Percentiles rank a stretch among this genome's conserved stretches.
phyloP scores from a whole-genome alignment of 306 rosid species.

The Elaeagnus macrophylla region DNA sequence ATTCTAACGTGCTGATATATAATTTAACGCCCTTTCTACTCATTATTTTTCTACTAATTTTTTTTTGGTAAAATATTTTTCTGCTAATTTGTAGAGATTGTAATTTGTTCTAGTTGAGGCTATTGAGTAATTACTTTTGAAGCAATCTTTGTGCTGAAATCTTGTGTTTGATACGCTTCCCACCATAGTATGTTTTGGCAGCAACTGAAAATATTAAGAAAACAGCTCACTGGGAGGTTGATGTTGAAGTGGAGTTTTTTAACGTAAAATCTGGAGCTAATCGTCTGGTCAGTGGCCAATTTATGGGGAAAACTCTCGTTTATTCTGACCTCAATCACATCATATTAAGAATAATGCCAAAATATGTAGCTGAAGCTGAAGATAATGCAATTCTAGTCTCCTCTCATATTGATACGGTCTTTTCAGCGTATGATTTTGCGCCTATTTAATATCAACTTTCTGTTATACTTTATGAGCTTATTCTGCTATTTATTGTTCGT shows the following conservation, averaged over 20 bases:
- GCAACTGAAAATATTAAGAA: conserved; percentile 59
- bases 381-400: conserved; percentile 83
- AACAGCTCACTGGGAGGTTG: conserved; percentile 93
- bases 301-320: conserved; percentile 65
- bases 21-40: conserved; percentile 3
- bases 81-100: neutral
- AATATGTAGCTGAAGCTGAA: conserved; percentile 55
- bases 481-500: neutral
- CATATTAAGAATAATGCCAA: conserved; percentile 65
- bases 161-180: conserved; percentile 20
- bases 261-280: conserved; percentile 62
- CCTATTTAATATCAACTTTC: conserved; percentile 19
- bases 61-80: conserved; percentile 12
- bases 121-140: conserved; percentile 5
- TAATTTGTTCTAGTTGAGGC: neutral
- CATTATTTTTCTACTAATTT: conserved; percentile 1
- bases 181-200: conserved; percentile 66
- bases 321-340: conserved; percentile 78
- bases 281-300: conserved; percentile 52
- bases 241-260: conserved; percentile 83
- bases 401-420: conserved; percentile 89
- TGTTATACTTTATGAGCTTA: neutral
- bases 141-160: neutral
- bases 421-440: conserved; percentile 69
- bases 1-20: neutral